A percentile compares a stretch with the other conserved stretches of the same genome.
Evolutionary conservation across 106 monocot species (phyloP).

Genomic region (Apostasia ramifera): DNA sequence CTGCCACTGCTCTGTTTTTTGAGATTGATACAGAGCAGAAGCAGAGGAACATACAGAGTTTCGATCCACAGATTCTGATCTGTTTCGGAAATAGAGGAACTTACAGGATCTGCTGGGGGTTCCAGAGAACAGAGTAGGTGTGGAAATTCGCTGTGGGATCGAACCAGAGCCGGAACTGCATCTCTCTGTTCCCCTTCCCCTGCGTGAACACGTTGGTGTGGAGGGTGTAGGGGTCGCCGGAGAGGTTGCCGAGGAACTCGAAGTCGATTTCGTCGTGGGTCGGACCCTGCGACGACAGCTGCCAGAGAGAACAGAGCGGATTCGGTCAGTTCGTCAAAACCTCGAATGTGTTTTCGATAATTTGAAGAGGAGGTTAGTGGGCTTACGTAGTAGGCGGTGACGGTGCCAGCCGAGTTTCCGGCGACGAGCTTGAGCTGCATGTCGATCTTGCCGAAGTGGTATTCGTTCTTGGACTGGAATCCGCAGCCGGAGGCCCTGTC

Average conservation of each 20-base stretch:
- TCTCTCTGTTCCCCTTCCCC: conserved; percentile 51
- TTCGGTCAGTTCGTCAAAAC: background rate
- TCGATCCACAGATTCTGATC: background rate
- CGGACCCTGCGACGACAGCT: conserved; percentile 15
- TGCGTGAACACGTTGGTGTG: conserved; percentile 56
- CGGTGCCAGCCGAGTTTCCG: conserved; percentile 19
- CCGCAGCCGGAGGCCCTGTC: conserved; percentile 13
- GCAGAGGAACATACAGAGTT: no score
- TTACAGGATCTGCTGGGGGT: conserved; percentile 26
- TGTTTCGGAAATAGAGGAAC: background rate
- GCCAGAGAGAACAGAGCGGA: background rate
- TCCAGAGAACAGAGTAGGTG: conserved; percentile 60
- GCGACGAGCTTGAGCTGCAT: conserved; percentile 26
- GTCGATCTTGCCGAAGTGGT: conserved; percentile 21
- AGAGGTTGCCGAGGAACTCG: conserved; percentile 53
- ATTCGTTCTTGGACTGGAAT: conserved; percentile 17
- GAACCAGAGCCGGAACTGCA: conserved; percentile 56
- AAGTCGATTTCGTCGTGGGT: conserved; percentile 50
- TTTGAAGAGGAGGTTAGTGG: background rate
- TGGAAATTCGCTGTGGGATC: conserved; percentile 51
- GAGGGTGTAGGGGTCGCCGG: conserved; percentile 49
- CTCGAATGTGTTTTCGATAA: background rate
- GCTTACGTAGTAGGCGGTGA: conserved; percentile 21
- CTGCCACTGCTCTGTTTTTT: no score
- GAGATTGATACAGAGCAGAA: no score